These are phyloP conservation scores for Pythium aristosporum DNA, from an alignment of 352 stramenopile genomes.

Conservation along the genomic window DNA sequence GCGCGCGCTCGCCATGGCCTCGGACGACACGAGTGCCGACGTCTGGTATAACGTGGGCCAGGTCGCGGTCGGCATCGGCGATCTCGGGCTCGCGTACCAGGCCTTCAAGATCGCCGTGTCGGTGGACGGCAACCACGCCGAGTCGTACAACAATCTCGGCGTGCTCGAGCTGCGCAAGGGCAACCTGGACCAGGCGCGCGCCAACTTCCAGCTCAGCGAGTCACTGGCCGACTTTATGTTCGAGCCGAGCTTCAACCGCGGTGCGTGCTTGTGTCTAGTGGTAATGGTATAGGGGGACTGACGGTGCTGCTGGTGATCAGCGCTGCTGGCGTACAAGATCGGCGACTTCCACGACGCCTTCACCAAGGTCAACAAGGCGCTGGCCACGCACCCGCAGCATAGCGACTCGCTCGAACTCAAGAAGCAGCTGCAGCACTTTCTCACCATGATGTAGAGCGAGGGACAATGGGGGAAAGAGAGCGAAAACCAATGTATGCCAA, in stretches of 20 bases:
- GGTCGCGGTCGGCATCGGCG: conserved; percentile 91
- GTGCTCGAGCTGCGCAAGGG: conserved; percentile 89
- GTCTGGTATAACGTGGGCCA: conserved; percentile 96
- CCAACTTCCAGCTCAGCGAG: conserved; percentile 82
- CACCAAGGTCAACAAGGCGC: conserved; percentile 81
- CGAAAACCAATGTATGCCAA: background rate
- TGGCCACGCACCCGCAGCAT: conserved; percentile 78
- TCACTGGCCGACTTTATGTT: conserved; percentile 87
- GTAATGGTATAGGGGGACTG: background rate
- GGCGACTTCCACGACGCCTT: conserved; percentile 91
- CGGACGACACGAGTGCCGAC: conserved; percentile 90
- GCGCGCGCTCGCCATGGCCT: conserved; percentile 82
- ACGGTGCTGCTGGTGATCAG: conserved; percentile 31
- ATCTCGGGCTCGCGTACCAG: conserved; percentile 92
- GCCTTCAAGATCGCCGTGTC: conserved; percentile 93
- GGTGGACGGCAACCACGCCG: conserved; percentile 89
- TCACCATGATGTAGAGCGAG: conserved; percentile 60
- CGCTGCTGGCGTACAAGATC: conserved; percentile 88
- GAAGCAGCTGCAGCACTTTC: conserved; percentile 83
- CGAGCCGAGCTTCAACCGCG: conserved; percentile 90
- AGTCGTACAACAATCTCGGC: conserved; percentile 91
- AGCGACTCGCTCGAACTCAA: conserved; percentile 89
- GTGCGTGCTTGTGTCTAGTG: conserved; percentile 25
- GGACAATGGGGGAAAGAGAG: background rate
- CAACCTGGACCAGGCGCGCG: conserved; percentile 83